These are phyloP conservation scores for Penicillium antarcticum DNA, from an alignment of 495 filamentous ascomycete genomes.

Conservation along the genomic window DNA sequence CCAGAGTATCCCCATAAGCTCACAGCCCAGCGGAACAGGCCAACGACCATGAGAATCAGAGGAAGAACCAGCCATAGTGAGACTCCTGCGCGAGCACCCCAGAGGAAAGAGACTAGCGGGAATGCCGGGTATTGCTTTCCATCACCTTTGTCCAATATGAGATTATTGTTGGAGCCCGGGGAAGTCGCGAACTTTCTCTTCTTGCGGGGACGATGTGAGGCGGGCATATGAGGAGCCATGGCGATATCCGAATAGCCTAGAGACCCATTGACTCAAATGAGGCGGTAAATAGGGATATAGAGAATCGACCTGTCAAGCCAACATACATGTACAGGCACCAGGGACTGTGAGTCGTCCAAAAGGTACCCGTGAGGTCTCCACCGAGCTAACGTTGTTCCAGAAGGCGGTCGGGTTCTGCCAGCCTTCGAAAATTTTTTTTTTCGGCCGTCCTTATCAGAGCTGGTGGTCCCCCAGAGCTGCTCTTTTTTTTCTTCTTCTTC, in stretches of 20 bases:
- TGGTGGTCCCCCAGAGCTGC: slow-evolving; percentile 17
- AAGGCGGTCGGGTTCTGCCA: slow-evolving; percentile 35
- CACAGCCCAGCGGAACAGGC: slow-evolving; percentile 89
- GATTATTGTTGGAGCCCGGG: slow-evolving; percentile 49
- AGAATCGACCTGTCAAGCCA: slow-evolving; percentile 6
- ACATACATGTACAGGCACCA: background rate
- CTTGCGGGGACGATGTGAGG: slow-evolving; percentile 57
- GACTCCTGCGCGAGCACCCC: slow-evolving; percentile 76
- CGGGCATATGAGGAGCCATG: slow-evolving; percentile 34
- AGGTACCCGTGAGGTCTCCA: slow-evolving; percentile 17
- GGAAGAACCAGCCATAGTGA: slow-evolving; percentile 95
- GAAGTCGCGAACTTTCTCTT: slow-evolving; percentile 50
- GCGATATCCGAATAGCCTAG: slow-evolving; percentile 9
- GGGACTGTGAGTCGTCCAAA: slow-evolving; percentile 8
- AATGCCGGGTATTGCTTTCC: slow-evolving; percentile 57
- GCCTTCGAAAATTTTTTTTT: slow-evolving; percentile 35
- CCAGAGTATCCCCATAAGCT: slow-evolving; percentile 94
- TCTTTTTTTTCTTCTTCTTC: slow-evolving; percentile 24
- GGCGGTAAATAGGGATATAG: background rate
- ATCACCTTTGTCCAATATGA: slow-evolving; percentile 41
- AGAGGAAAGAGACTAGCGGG: slow-evolving; percentile 85
- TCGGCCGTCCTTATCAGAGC: slow-evolving; percentile 29
- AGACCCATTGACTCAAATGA: slow-evolving; percentile 26
- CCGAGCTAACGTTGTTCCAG: slow-evolving; percentile 5
- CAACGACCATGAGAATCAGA: slow-evolving; percentile 81